These are phyloP conservation scores for Arctium minus DNA, from an alignment of 129 eudicot species.

Conservation along the genomic window DNA sequence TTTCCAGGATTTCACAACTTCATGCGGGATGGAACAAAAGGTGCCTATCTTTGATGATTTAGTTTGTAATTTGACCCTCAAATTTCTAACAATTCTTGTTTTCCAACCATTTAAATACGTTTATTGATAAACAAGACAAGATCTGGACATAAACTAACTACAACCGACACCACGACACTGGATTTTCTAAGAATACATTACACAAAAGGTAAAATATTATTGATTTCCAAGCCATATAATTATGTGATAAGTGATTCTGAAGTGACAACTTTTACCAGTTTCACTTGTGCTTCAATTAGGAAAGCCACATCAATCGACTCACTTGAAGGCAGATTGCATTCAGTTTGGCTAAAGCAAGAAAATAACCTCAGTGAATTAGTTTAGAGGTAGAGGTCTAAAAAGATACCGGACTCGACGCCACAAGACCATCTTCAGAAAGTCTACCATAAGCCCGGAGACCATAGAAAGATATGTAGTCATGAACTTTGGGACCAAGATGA, in stretches of 20 bases:
- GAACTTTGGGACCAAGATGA: slow-evolving; percentile 71
- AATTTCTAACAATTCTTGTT: too few species aligned
- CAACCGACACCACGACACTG: not conserved
- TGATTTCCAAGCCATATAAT: not conserved
- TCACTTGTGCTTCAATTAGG: not conserved
- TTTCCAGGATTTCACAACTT: too few species aligned
- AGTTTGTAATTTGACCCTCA: too few species aligned
- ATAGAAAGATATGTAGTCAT: slow-evolving; percentile 93
- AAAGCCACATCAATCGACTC: not conserved
- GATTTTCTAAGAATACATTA: not conserved
- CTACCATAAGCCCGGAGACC: slow-evolving; percentile 91
- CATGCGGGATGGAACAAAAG: too few species aligned
- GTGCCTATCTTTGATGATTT: too few species aligned
- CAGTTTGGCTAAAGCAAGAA: not conserved
- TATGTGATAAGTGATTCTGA: not conserved
- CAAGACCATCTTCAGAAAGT: slow-evolving; percentile 79
- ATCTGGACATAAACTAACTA: not conserved
- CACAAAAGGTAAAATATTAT: not conserved
- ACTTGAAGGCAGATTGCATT: not conserved
- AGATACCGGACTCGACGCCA: slow-evolving; percentile 87
- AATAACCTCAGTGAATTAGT: not conserved
- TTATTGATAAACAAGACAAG: too few species aligned
- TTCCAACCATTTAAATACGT: too few species aligned
- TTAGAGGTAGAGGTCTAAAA: not conserved
- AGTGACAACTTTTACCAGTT: not conserved